Conservation (phyloP, 805 yeast genomes). For the Candida orba region DNA sequence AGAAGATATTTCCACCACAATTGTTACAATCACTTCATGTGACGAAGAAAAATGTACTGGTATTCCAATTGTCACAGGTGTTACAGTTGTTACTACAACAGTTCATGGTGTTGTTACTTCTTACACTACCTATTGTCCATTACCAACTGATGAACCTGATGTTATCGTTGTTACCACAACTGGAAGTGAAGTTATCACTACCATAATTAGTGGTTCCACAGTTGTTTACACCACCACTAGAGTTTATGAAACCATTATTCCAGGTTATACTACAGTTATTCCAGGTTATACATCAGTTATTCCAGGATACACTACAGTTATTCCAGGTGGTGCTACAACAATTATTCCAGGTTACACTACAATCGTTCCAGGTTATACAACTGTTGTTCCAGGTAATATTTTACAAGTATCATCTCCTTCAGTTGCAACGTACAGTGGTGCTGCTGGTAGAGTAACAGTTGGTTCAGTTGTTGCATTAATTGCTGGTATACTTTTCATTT, state of each 20-base stretch:
- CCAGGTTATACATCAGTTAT: no score
- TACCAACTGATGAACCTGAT: background rate
- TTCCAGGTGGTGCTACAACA: no score
- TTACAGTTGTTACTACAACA: constrained; percentile 2
- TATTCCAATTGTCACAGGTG: background rate
- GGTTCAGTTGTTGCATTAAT: background rate
- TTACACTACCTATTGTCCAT: constrained; percentile 6
- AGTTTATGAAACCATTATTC: background rate
- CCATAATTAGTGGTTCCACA: background rate
- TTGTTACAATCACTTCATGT: background rate
- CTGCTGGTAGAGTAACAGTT: background rate
- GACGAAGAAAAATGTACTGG: background rate
- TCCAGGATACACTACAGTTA: no score
- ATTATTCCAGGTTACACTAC: no score
- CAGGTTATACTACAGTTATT: background rate
- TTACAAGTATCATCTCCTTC: background rate
- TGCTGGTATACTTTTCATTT: background rate
- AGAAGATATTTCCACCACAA: background rate
- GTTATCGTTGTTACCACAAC: background rate
- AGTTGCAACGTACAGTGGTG: constrained; percentile 1
- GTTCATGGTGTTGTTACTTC: background rate
- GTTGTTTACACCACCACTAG: background rate
- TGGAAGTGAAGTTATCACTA: background rate
- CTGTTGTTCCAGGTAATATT: no score
- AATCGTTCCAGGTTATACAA: no score